Conservation (phyloP, 1,284 basidiomycete species). For the Boletus smithii region DNA sequence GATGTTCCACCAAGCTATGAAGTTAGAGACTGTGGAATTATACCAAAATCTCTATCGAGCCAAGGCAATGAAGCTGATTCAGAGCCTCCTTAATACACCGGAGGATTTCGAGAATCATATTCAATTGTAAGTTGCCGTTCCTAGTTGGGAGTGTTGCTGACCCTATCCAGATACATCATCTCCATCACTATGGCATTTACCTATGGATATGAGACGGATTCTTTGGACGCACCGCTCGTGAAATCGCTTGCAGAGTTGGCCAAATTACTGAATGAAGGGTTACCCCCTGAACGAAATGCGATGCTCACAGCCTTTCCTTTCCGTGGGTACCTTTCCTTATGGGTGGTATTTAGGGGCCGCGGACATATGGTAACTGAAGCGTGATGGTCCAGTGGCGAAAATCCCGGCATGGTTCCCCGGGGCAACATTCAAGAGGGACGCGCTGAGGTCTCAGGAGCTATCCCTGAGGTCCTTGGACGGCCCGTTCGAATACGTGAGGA, state of each 20-base stretch:
- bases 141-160: background rate
- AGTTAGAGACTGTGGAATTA: slow-evolving; percentile 13
- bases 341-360: background rate
- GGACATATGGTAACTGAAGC: slow-evolving; percentile 1
- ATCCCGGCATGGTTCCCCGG: slow-evolving; percentile 33
- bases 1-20: slow-evolving; percentile 32
- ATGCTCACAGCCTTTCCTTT: slow-evolving; percentile 33
- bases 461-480: slow-evolving; percentile 21
- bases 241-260: slow-evolving; percentile 24
- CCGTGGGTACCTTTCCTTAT: slow-evolving; percentile 15
- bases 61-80: slow-evolving; percentile 23
- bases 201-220: slow-evolving; percentile 30
- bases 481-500: slow-evolving; percentile 30
- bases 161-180: slow-evolving; percentile 25
- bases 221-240: slow-evolving; percentile 30
- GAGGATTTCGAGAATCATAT: slow-evolving; percentile 24
- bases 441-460: slow-evolving; percentile 29
- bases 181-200: slow-evolving; percentile 33
- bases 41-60: slow-evolving; percentile 23
- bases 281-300: slow-evolving; percentile 31
- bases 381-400: slow-evolving; percentile 18
- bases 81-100: slow-evolving; percentile 24
- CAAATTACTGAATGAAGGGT: slow-evolving; percentile 22
- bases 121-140: slow-evolving; percentile 17
- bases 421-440: slow-evolving; percentile 28